Percentiles rank a stretch among this genome's conserved stretches.
Conservation (phyloP, 1,139 yeast genomes). For the Magnusiomyces suaveolens region DNA sequence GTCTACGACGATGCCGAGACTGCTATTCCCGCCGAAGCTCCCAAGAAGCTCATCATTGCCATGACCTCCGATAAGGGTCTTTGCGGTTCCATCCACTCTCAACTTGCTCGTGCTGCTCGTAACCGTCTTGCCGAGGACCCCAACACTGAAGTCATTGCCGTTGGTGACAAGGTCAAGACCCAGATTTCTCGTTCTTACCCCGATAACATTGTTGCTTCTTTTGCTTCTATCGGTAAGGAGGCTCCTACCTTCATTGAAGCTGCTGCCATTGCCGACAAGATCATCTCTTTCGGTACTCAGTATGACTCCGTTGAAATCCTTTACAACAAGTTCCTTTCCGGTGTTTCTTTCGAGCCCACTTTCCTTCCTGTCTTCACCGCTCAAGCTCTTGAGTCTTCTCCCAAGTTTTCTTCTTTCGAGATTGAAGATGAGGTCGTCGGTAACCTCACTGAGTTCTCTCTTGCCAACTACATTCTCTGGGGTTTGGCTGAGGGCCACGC, state of each 20-base stretch:
- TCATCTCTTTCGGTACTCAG: constrained; percentile 43
- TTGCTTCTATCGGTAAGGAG: constrained; percentile 90
- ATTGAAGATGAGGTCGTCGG: constrained; percentile 52
- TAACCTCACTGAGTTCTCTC: constrained; percentile 67
- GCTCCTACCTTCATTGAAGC: constrained; percentile 92
- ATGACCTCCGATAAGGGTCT: constrained; percentile 96
- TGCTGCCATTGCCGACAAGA: constrained; percentile 79
- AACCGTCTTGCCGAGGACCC: constrained; percentile 52
- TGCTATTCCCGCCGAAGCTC: constrained; percentile 37
- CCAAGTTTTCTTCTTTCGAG: constrained; percentile 80
- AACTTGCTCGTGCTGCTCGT: constrained; percentile 83
- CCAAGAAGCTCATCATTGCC: constrained; percentile 64
- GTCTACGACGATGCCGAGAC: constrained; percentile 80
- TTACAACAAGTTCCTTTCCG: constrained; percentile 79
- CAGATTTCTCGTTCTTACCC: constrained; percentile 81
- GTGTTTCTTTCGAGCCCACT: constrained; percentile 86
- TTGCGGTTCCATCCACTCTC: constrained; percentile 97
- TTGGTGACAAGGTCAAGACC: constrained; percentile 89
- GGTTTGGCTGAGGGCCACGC: constrained; percentile 98
- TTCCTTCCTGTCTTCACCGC: constrained; percentile 57
- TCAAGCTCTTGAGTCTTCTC: constrained; percentile 70
- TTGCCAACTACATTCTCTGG: constrained; percentile 81
- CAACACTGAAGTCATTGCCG: constrained; percentile 68
- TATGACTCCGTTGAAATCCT: constrained; percentile 73
- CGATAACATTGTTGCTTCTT: constrained; percentile 58